Conservation (phyloP, 441 rosid genomes). For the Gossypium trilobum region DNA sequence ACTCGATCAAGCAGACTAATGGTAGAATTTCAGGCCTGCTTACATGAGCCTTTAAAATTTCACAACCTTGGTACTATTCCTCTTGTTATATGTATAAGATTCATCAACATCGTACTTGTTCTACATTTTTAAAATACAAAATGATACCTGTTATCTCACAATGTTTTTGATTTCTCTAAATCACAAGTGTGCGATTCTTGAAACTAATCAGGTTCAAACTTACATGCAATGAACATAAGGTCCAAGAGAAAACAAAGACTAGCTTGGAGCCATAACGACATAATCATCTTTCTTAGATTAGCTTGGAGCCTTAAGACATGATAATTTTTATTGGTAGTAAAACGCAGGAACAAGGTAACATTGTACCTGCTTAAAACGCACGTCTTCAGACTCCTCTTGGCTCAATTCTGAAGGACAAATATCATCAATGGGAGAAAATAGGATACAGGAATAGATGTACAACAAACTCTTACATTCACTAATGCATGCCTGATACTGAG, state of each 20-base stretch:
- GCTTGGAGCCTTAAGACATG: background rate
- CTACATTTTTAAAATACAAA: background rate
- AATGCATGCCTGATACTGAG: background rate
- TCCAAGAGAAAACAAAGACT: background rate
- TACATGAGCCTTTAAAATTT: background rate
- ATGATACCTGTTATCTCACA: background rate
- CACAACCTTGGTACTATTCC: background rate
- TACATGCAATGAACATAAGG: constrained; percentile 1
- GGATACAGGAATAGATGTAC: background rate
- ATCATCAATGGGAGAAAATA: background rate
- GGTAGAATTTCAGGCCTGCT: background rate
- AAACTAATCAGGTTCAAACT: background rate
- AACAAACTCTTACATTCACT: background rate
- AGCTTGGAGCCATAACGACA: background rate
- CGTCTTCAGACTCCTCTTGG: constrained; percentile 75
- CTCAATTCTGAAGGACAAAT: constrained; percentile 55
- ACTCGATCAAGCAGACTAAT: background rate
- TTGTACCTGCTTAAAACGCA: constrained; percentile 75
- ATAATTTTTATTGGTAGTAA: background rate
- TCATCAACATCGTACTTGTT: background rate
- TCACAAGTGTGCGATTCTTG: background rate
- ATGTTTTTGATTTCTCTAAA: background rate
- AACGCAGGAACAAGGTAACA: background rate
- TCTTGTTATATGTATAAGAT: background rate
- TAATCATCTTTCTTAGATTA: background rate